These are phyloP conservation scores for Amanita molliuscula DNA, from an alignment of 768 basidiomycete species.

Conservation along the genomic window DNA sequence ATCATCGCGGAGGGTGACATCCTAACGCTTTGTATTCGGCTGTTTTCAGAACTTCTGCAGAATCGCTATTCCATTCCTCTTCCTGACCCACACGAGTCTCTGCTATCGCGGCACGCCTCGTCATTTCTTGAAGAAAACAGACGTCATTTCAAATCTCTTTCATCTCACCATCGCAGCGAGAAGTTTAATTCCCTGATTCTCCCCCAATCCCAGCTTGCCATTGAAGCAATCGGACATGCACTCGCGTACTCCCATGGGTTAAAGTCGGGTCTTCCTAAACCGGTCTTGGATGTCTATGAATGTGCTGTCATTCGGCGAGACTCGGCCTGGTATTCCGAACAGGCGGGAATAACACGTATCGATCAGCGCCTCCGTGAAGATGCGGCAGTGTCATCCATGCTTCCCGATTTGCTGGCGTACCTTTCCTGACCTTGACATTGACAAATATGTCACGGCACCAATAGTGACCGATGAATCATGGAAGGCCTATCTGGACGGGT, in stretches of 20 bases:
- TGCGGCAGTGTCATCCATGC: conserved; percentile 29
- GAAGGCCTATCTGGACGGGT: conserved; percentile 31
- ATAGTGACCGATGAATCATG: conserved; percentile 40
- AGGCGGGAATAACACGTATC: conserved; percentile 35
- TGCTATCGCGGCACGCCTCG: conserved; percentile 41
- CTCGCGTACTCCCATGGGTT: conserved; percentile 47
- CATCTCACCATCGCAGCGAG: conserved; percentile 37
- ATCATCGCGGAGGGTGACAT: conserved; percentile 49
- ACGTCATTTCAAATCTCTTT: conserved; percentile 23
- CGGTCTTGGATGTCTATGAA: conserved; percentile 48
- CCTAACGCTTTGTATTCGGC: conserved; percentile 40
- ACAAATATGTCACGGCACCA: conserved; percentile 40
- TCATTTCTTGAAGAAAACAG: conserved; percentile 38
- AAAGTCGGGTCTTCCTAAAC: conserved; percentile 29
- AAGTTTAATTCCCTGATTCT: conserved; percentile 43
- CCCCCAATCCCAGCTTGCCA: conserved; percentile 39
- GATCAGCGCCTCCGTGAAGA: conserved; percentile 39
- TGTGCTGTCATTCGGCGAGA: conserved; percentile 41
- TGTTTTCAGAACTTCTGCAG: conserved; percentile 51
- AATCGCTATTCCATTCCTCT: conserved; percentile 40
- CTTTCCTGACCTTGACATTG: conserved; percentile 35
- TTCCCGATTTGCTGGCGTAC: conserved; percentile 30
- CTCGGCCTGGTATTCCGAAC: conserved; percentile 50
- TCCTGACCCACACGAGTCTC: conserved; percentile 37
- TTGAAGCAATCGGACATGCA: conserved; percentile 58